phyloP scores from a whole-genome alignment of 495 filamentous ascomycete species.

The Astrothelium macrocarpum region DNA sequence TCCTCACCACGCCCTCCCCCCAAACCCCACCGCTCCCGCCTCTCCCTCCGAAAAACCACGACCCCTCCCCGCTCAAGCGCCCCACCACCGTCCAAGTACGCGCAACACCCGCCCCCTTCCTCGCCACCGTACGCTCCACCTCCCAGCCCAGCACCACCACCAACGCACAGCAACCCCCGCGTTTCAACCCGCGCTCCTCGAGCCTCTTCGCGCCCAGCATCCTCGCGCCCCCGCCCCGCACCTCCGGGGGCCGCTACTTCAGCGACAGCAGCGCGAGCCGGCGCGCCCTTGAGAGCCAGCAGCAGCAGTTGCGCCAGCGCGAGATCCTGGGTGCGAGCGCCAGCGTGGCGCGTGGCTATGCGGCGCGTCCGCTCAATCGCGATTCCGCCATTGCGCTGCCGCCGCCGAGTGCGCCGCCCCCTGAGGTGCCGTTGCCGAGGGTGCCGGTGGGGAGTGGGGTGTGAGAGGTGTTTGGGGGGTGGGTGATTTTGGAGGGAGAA shows the following conservation, averaged over 20 bases:
- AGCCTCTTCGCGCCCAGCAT: conserved; percentile 1
- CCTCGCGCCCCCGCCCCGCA: background rate
- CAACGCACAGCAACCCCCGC: conserved; percentile 13
- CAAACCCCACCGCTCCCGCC: conserved; percentile 1
- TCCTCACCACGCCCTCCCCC: conserved; percentile 10
- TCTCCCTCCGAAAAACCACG: conserved; percentile 6
- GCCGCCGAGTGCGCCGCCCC: conserved; percentile 28
- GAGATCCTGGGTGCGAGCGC: background rate
- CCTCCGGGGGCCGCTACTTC: no score
- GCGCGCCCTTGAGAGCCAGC: conserved; percentile 1
- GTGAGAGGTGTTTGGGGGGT: background rate
- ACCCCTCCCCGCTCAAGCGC: conserved; percentile 18
- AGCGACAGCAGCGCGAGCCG: no score
- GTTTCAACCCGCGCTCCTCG: background rate
- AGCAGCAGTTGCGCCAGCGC: background rate
- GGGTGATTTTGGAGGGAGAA: background rate
- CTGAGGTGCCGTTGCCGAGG: conserved; percentile 3
- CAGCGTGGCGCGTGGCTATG: conserved; percentile 20
- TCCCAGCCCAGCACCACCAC: conserved; percentile 11
- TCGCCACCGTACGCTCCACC: conserved; percentile 14
- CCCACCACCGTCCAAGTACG: conserved; percentile 30
- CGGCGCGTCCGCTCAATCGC: no score
- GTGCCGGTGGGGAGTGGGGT: background rate
- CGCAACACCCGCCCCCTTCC: conserved; percentile 27
- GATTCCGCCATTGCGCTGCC: conserved; percentile 23